A percentile compares a stretch with the other conserved stretches of the same genome.
These are phyloP conservation scores for Fagus crenata DNA, from an alignment of 306 rosid genomes.

Conservation along the genomic window DNA sequence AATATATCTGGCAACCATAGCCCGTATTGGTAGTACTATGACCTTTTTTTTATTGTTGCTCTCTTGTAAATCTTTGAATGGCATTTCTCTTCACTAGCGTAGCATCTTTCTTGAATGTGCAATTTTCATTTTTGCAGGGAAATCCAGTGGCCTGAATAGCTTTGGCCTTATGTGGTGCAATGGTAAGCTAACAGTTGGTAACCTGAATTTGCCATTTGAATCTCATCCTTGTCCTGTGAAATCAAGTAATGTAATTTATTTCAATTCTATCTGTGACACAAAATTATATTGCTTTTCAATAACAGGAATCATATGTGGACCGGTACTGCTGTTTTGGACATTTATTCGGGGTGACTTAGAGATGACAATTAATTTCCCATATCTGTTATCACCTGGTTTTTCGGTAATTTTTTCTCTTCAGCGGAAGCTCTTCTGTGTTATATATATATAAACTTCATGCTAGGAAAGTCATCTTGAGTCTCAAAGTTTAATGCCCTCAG, in stretches of 20 bases:
- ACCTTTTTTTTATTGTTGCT: slow-evolving; percentile 16
- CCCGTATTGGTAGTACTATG: slow-evolving; percentile 71
- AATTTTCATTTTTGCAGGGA: slow-evolving; percentile 56
- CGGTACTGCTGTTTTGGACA: slow-evolving; percentile 74
- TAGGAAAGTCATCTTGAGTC: not conserved
- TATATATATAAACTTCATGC: not conserved
- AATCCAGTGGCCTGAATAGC: slow-evolving; percentile 96
- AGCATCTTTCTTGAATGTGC: slow-evolving; percentile 28
- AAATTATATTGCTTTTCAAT: slow-evolving; percentile 14
- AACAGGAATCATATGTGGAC: slow-evolving; percentile 77
- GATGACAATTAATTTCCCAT: slow-evolving; percentile 61
- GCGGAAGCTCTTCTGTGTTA: not conserved
- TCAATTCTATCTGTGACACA: slow-evolving; percentile 19
- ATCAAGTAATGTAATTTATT: slow-evolving; percentile 2
- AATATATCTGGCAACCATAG: slow-evolving; percentile 89
- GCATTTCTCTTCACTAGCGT: slow-evolving; percentile 28
- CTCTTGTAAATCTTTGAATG: slow-evolving; percentile 3
- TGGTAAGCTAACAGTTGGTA: slow-evolving; percentile 48
- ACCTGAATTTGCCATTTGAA: slow-evolving; percentile 16
- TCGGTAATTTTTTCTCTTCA: slow-evolving; percentile 47
- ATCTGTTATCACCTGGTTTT: slow-evolving; percentile 82
- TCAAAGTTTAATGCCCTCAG: not conserved
- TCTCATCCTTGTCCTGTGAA: not conserved
- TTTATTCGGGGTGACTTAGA: slow-evolving; percentile 74
- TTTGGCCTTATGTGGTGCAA: slow-evolving; percentile 99